Base-by-base conservation (phyloP, 116 monocot genomes). In the Thalassia testudinum region DNA sequence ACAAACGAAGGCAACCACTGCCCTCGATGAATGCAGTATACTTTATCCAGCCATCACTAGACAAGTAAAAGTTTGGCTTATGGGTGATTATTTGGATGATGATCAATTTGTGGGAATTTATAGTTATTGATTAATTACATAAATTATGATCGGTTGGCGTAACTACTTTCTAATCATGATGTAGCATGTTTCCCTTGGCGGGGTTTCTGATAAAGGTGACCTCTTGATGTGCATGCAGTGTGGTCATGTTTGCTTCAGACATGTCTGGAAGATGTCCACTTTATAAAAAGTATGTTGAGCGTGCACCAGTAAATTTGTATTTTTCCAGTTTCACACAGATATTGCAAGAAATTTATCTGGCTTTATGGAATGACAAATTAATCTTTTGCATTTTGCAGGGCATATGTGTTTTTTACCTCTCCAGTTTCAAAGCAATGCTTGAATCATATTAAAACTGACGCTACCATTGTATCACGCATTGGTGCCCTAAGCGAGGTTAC, bases 11-110 rank as follows among this genome's bases (percentile, higher is more conserved):
- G 51, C 79, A 97, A 29, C 97, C 97, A 29, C 69, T 97, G 57
- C 82, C 86, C 34, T 77, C 85, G 51, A 79, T 97, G 90, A 85
- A 97, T 73, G 97, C 90, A 26, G 75, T 89, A 68, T 97, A 97
- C 69, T 97, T 85, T 58, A 81, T 97, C 53, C 89, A 89, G 65
- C 97, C 97, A 49, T 50, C 70, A 45, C 85, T 80, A 76, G 97
- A 97, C 72, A 97, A 97, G 97, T 97, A 89, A 72, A 5, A n/a
- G n/a, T n/a, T n/a, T n/a, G n/a, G n/a, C n/a, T n/a, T n/a, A n/a
- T n/a, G n/a, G n/a, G n/a, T n/a, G n/a, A n/a, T n/a, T n/a, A n/a
- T n/a, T n/a, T n/a, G n/a, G n/a, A n/a, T n/a, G n/a, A n/a, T n/a
- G n/a, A n/a, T n/a, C n/a, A n/a, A n/a, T n/a, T n/a, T n/a, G n/a